Evolutionary conservation across 78 protist species (phyloP).

Genomic region (Dictyostelium firmibasis): DNA sequence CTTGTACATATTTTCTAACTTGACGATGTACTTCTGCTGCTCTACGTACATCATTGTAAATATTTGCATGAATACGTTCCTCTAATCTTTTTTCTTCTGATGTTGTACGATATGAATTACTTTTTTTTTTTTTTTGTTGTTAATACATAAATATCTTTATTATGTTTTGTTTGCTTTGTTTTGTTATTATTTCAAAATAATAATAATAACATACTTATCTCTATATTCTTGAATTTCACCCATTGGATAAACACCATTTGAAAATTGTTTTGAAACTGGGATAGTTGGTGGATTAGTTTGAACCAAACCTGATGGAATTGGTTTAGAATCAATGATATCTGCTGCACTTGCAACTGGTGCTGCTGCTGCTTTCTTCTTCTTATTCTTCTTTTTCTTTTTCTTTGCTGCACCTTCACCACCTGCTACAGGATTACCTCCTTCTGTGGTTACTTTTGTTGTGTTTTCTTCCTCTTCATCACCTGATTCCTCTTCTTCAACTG

Average conservation of each 20-base stretch:
- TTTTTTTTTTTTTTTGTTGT: not conserved
- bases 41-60: conserved; percentile 86
- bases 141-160: not conserved
- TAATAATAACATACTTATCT: conserved; percentile 7
- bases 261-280: conserved; percentile 40
- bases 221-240: conserved; percentile 59
- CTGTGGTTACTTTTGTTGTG: conserved; percentile 4
- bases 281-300: conserved; percentile 79
- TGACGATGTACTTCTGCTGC: conserved; percentile 96
- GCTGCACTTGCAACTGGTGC: conserved; percentile 1
- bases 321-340: not conserved
- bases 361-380: conserved; percentile 37
- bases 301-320: not conserved
- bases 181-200: not conserved
- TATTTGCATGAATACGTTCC: conserved; percentile 65
- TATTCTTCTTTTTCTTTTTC: conserved; percentile 72
- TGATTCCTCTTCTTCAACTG: not conserved
- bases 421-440: not conserved
- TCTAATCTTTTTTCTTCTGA: conserved; percentile 86
- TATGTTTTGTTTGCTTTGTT: not conserved
- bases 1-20: conserved; percentile 83
- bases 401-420: conserved; percentile 17
- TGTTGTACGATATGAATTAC: conserved; percentile 86
- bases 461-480: conserved; percentile 37
- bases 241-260: conserved; percentile 49